Conservation (phyloP, 225 moss, liverwort and hornwort genomes). For the Thuidium tamariscinum region DNA sequence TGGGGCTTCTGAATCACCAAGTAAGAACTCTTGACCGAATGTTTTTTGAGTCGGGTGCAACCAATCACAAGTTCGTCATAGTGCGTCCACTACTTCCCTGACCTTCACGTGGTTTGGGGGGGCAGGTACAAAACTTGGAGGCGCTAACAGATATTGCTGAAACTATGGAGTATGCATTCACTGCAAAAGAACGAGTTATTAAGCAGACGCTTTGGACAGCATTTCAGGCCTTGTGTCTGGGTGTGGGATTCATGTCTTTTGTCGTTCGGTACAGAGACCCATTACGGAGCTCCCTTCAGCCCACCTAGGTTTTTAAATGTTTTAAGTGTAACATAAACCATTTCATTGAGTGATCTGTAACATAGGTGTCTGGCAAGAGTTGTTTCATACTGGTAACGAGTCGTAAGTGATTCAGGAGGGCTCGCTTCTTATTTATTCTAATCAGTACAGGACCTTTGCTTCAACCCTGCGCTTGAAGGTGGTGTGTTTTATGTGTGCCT, state of each 20-base stretch:
- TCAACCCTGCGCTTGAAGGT: background rate
- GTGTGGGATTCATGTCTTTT: constrained; percentile 44
- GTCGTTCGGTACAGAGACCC: constrained; percentile 33
- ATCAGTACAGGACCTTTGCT: background rate
- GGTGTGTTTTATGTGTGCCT: background rate
- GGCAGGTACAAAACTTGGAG: constrained; percentile 68
- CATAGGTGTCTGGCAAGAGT: background rate
- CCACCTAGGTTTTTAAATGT: constrained; percentile 35
- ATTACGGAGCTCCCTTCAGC: constrained; percentile 39
- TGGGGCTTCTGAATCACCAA: constrained; percentile 27
- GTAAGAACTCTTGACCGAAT: background rate
- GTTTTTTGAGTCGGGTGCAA: background rate
- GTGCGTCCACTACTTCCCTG: background rate
- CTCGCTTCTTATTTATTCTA: background rate
- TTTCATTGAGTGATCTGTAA: constrained; percentile 1
- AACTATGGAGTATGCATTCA: constrained; percentile 40
- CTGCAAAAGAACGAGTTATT: constrained; percentile 42
- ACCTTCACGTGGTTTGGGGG: background rate
- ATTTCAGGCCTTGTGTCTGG: constrained; percentile 53
- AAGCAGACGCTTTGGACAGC: constrained; percentile 41
- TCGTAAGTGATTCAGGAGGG: background rate
- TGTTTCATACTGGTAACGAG: background rate
- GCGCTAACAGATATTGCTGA: constrained; percentile 46
- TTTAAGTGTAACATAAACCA: background rate
- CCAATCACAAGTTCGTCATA: background rate